Percentiles rank a stretch among this genome's conserved stretches.
These are phyloP conservation scores for Babesia bigemina DNA, from an alignment of 169 alveolate species.

Conservation along the genomic window DNA sequence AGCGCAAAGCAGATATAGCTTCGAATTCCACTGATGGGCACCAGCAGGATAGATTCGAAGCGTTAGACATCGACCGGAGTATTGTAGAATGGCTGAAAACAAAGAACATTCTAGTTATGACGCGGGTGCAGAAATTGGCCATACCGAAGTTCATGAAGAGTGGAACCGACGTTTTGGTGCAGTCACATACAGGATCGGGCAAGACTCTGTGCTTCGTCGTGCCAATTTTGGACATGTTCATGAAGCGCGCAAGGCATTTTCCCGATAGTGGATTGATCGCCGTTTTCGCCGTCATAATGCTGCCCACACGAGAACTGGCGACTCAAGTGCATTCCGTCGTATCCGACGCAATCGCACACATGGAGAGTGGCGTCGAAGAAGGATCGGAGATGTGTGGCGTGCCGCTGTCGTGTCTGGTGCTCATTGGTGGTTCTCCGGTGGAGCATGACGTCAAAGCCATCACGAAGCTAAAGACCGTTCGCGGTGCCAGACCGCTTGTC, in stretches of 20 bases:
- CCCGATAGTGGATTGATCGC: slow-evolving; percentile 40
- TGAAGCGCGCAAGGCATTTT: neutral
- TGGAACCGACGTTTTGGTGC: slow-evolving; percentile 63
- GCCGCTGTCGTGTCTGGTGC: slow-evolving; percentile 19
- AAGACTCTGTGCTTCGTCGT: slow-evolving; percentile 93
- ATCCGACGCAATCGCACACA: neutral
- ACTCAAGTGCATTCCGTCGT: slow-evolving; percentile 76
- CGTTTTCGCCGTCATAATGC: slow-evolving; percentile 83
- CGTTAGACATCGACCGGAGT: slow-evolving; percentile 9
- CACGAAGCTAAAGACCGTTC: slow-evolving; percentile 8
- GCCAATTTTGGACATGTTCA: slow-evolving; percentile 78
- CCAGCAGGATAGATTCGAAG: slow-evolving; percentile 3
- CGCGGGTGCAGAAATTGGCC: slow-evolving; percentile 56
- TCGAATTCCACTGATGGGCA: no score
- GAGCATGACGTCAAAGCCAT: slow-evolving; percentile 45
- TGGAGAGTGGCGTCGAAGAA: neutral
- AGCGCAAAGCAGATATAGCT: no score
- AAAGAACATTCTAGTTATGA: slow-evolving; percentile 29
- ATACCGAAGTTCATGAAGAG: slow-evolving; percentile 34
- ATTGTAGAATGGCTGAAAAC: slow-evolving; percentile 47
- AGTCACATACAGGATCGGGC: slow-evolving; percentile 91
- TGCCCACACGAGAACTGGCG: slow-evolving; percentile 98
- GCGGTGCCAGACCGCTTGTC: slow-evolving; percentile 22
- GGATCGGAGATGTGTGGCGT: neutral
- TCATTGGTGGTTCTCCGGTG: slow-evolving; percentile 61